Conservation (phyloP, 129 eudicot species). For the Chrysanthemum seticuspe region DNA sequence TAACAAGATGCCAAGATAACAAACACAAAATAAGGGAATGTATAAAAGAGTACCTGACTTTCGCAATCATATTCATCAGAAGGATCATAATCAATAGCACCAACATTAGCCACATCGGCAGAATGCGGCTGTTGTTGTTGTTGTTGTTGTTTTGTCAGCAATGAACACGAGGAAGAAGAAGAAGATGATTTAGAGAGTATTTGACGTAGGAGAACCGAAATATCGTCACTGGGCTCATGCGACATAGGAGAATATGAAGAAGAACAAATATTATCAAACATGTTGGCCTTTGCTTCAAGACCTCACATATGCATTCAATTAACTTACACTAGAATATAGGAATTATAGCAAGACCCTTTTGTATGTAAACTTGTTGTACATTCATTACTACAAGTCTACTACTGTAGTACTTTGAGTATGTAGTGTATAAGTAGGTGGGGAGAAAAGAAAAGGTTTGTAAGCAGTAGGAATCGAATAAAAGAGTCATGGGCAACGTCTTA, state of each 20-base stretch:
- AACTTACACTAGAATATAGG: no score
- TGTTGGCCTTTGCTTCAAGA: slow-evolving; percentile 42
- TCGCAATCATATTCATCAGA: slow-evolving; percentile 62
- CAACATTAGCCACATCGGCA: neutral
- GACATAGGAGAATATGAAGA: slow-evolving; percentile 32
- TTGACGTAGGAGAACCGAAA: slow-evolving; percentile 67
- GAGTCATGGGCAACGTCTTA: slow-evolving; percentile 12
- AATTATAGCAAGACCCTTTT: no score
- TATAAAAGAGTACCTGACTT: slow-evolving; percentile 49
- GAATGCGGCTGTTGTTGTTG: neutral
- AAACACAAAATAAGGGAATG: neutral
- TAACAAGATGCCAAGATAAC: neutral
- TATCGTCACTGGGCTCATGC: slow-evolving; percentile 54
- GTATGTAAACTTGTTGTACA: no score
- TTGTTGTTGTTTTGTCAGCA: neutral
- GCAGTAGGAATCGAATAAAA: slow-evolving; percentile 7
- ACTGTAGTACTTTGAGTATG: no score
- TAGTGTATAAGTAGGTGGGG: neutral
- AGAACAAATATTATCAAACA: slow-evolving; percentile 26
- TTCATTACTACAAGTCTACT: no score
- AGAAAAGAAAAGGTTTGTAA: slow-evolving; percentile 10
- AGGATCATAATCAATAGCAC: slow-evolving; percentile 35
- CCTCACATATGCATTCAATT: neutral
- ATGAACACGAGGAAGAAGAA: slow-evolving; percentile 22
- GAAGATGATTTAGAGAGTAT: slow-evolving; percentile 56